Base-by-base conservation (phyloP, 495 filamentous ascomycete genomes). In the Penicillium dipodomyicola region DNA sequence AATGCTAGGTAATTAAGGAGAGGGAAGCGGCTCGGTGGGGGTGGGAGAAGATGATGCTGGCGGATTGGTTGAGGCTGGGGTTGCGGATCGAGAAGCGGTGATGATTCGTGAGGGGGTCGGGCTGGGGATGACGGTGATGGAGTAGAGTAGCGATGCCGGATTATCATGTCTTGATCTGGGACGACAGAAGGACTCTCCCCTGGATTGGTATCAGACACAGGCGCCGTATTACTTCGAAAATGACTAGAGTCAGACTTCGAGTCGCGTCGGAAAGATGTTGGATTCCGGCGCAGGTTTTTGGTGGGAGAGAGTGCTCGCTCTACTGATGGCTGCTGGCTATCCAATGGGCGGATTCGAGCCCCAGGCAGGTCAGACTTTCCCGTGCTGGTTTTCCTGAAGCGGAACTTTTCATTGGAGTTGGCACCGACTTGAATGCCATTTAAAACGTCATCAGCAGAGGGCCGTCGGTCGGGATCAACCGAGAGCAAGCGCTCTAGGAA, bases 381-480 rank as follows among this genome's bases (percentile, higher is more conserved):
- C 65, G 76, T 57, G 66, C 78, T 69, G 65, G 72, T 50, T 56
- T 78, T 76, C 56, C 74, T 69, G 65, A 72, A 72, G 64, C 80
- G 70, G 44, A 77, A 68, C 42, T 68, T 74, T 39, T 87, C 84
- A 45, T 84, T 84, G 29, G 83, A 68, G 45, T 76, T 83, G 35
- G 75, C 78, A n/a, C 89, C 87, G 30, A 80, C 87, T 57, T 87
- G 87, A 62, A 98, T 90, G 12, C 84, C 88, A 11, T 77, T 75
- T n/a, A 97, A 69, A 11, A 98, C 93, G 45, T 97, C 92, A 27
- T 86, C 90, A 5, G 95, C 92, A 45, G 84, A 89, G 0, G 94
- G 94, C 11, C 94, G 79, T 20, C 90, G 83, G 22, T 73, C 72
- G 0, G 95, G 91, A 60, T 92, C 80, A 6, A 95, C 79, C 0